Evolutionary conservation across 169 alveolate species (phyloP).

Genomic region (Eimeria acervulina): DNA sequence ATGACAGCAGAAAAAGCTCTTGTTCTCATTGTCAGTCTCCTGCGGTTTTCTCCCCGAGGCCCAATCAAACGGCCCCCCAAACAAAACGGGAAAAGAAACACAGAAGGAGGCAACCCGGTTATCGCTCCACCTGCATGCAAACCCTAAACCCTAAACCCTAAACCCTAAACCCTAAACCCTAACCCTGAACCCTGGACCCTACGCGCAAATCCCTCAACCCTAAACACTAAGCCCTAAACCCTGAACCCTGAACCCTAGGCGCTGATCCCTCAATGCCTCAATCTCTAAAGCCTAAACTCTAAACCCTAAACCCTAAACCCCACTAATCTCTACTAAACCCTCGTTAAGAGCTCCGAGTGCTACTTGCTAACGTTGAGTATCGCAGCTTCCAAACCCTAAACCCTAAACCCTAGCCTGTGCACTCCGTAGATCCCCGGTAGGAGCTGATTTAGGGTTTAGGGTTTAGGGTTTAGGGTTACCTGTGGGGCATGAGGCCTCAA

Average conservation of each 20-base stretch:
- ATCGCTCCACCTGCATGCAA: neutral
- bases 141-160: neutral
- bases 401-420: no score
- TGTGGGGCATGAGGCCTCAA: neutral
- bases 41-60: slow-evolving; percentile 26
- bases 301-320: neutral
- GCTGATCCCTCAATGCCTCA: neutral
- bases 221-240: neutral
- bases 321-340: neutral
- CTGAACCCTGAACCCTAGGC: neutral
- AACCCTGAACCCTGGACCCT: neutral
- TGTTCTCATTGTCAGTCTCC: neutral
- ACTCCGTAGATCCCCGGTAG: neutral
- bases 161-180: slow-evolving; percentile 33
- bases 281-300: neutral
- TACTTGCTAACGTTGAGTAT: neutral
- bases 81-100: slow-evolving; percentile 29
- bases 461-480: slow-evolving; percentile 38
- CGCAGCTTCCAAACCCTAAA: no score
- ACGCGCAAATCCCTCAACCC: neutral
- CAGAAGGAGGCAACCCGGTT: neutral
- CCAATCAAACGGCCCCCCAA: slow-evolving; percentile 70
- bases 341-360: neutral
- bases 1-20: slow-evolving; percentile 13
- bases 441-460: neutral